A percentile compares a stretch with the other conserved stretches of the same genome.
These are phyloP conservation scores for Naegleria lovaniensis DNA, from an alignment of 208 protist species.

Conservation along the genomic window DNA sequence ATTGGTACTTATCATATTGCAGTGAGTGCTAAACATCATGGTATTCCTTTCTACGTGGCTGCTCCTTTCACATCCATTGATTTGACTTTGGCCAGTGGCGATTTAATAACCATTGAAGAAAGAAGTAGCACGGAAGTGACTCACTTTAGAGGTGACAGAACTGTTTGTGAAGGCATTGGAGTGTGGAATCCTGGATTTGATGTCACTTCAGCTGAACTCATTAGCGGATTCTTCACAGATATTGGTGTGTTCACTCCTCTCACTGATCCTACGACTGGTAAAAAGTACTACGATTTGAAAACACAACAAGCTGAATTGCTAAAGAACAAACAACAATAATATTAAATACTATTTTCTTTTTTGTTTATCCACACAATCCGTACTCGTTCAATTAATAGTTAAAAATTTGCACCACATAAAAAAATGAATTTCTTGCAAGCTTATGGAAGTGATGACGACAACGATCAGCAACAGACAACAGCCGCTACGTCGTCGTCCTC, in stretches of 20 bases:
- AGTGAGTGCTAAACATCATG: slow-evolving; percentile 73
- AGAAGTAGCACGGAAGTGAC: slow-evolving; percentile 77
- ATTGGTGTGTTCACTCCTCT: slow-evolving; percentile 54
- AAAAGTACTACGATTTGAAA: not conserved
- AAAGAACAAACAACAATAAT: not conserved
- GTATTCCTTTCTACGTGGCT: slow-evolving; percentile 80
- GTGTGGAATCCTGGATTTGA: slow-evolving; percentile 94
- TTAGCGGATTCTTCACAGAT: slow-evolving; percentile 87
- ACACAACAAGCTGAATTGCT: not conserved
- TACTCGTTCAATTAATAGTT: no score
- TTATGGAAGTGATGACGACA: not conserved
- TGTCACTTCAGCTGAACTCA: slow-evolving; percentile 82
- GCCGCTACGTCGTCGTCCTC: not conserved
- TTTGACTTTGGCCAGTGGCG: slow-evolving; percentile 62
- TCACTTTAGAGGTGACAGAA: slow-evolving; percentile 59
- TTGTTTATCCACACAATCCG: no score
- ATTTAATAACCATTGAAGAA: slow-evolving; percentile 80
- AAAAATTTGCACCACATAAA: no score
- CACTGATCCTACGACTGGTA: not conserved
- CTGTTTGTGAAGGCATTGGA: slow-evolving; percentile 69
- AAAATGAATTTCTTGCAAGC: not conserved
- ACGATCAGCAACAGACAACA: not conserved
- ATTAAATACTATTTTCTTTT: no score
- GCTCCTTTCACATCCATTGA: slow-evolving; percentile 81
- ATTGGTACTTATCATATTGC: slow-evolving; percentile 88